Conservation (phyloP, 306 rosid genomes). For the Herpetospermum pedunculosum region DNA sequence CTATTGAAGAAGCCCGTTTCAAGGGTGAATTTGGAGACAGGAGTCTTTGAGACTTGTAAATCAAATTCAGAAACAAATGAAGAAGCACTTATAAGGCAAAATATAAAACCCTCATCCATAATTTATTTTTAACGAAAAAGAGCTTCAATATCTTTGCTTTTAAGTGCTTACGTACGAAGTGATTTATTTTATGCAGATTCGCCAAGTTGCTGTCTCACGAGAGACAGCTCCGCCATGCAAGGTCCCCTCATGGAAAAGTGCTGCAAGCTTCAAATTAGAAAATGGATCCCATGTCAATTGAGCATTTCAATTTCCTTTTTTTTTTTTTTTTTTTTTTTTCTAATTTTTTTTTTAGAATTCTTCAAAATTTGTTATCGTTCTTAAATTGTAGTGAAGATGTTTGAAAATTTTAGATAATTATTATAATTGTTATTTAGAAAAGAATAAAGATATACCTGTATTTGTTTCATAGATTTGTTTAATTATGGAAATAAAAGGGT, state of each 20-base stretch:
- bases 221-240: conserved; percentile 24
- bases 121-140: neutral
- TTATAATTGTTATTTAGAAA: neutral
- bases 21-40: conserved; percentile 38
- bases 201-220: conserved; percentile 40
- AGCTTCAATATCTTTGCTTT: neutral
- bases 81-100: conserved; percentile 41
- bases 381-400: no score
- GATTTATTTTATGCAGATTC: conserved; percentile 19
- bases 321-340: no score
- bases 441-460: neutral
- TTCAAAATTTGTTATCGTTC: neutral
- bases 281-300: neutral
- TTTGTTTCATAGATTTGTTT: no score
- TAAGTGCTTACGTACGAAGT: neutral
- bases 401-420: neutral
- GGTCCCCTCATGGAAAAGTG: conserved; percentile 14
- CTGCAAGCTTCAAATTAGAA: neutral
- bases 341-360: neutral
- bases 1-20: conserved; percentile 42
- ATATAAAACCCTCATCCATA: neutral
- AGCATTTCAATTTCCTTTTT: neutral
- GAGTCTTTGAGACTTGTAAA: conserved; percentile 13
- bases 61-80: conserved; percentile 28
- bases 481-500: no score